Percentiles rank a stretch among this genome's conserved stretches.
Evolutionary conservation across 768 basidiomycete species (phyloP).

Genomic region (Cystobasidium onofrii): DNA sequence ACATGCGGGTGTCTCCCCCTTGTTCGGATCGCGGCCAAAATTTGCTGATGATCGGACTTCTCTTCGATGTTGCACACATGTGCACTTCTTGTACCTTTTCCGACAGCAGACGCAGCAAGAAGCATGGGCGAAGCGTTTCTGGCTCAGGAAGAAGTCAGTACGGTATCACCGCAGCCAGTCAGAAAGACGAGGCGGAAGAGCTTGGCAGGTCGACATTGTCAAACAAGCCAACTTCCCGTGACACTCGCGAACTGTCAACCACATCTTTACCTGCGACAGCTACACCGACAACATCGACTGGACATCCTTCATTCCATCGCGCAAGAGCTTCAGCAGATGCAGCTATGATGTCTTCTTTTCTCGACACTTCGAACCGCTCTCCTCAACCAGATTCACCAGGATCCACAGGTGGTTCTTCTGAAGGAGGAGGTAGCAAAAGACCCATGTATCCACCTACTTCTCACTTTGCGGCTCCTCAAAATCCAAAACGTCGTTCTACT

Average conservation of each 20-base stretch:
- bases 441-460: slow-evolving; percentile 41
- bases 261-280: slow-evolving; percentile 53
- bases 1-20: background rate
- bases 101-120: slow-evolving; percentile 17
- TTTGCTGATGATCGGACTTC: background rate
- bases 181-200: slow-evolving; percentile 40
- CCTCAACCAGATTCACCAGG: slow-evolving; percentile 18
- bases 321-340: slow-evolving; percentile 36
- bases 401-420: slow-evolving; percentile 19
- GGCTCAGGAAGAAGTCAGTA: slow-evolving; percentile 48
- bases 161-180: slow-evolving; percentile 48
- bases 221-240: slow-evolving; percentile 22
- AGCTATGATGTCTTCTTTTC: slow-evolving; percentile 29
- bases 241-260: slow-evolving; percentile 46
- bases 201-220: background rate
- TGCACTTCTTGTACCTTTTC: background rate
- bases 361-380: slow-evolving; percentile 34
- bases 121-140: slow-evolving; percentile 20
- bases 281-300: slow-evolving; percentile 66
- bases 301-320: background rate
- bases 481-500: slow-evolving; percentile 77
- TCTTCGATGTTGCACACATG: background rate
- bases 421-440: slow-evolving; percentile 17
- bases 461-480: slow-evolving; percentile 43
- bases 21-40: background rate